Evolutionary conservation across 176 grass and related monocot species (phyloP), one percentile per base, ranked within the genome.

Genomic region (Lolium rigidum): DNA sequence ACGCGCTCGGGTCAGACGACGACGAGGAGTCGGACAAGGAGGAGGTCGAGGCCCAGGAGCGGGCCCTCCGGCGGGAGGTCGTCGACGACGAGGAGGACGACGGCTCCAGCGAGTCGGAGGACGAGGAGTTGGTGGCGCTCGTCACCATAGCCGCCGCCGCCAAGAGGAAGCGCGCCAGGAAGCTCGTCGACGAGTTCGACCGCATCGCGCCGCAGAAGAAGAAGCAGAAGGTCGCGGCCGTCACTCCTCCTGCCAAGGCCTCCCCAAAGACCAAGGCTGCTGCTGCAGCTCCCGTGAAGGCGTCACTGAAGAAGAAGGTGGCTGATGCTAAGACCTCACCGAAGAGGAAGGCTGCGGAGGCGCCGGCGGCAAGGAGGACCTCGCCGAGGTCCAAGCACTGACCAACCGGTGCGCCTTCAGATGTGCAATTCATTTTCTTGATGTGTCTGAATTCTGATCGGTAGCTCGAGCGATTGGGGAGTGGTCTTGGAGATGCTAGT

Each of bases 111-210:
- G 56, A 82, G 31, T 78, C 87, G 3, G 80, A 86, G 3, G 80
- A 86, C 20, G 82, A 47, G 7, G 92, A 84, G 17, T 44, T 84
- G 12, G 74, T 89, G 50, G 60, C 85, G 48, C 81, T 88, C 41
- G 73, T 62, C 0, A 35, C 71, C 71, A 81, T 90, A n/a, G 88
- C 82, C 1, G 79, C 78, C 1, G 87, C 84, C 0, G 91, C 84
- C 70, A 96, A 87, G 76, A 93, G 70, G 66, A 95, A 83, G 91
- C 92, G 91, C 52, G 86, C 26, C 6, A 84, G 93, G 69, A 86
- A 88, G 78, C 94, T 96, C 8, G 69, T 65, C 9, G 90, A 88
- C 57, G 92, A 95, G 80, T 94, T 98, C 48, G 92, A 95, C 69
- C 86, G 58, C 84, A 88, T 94, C 28, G 92, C 94, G 79, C 67